Evolutionary conservation across 305 asterid genomes (phyloP).

Genomic region (Fraxinus dipetala): DNA sequence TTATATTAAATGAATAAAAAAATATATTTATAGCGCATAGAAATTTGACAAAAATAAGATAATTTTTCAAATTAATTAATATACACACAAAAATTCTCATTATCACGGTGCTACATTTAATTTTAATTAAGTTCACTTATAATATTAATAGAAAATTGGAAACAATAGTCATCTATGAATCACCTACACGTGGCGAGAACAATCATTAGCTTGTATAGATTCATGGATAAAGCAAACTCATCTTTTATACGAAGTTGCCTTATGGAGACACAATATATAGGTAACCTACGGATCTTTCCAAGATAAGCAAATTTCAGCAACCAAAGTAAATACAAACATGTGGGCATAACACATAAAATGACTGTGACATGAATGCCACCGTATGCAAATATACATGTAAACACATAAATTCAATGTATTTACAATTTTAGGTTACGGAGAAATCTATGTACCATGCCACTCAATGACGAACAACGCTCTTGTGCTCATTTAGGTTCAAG

Average conservation of each 20-base stretch:
- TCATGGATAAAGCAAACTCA: neutral
- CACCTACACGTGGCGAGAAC: neutral
- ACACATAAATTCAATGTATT: conserved; percentile 4
- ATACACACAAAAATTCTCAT: neutral
- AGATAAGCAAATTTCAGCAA: conserved; percentile 4
- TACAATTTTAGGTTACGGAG: neutral
- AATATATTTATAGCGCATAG: neutral
- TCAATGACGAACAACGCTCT: neutral
- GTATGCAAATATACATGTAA: neutral
- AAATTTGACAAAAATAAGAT: neutral
- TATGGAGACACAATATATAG: neutral
- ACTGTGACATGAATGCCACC: neutral
- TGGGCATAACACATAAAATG: conserved; percentile 12
- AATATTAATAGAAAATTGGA: neutral
- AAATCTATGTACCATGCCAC: neutral
- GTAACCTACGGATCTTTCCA: neutral
- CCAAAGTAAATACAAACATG: conserved; percentile 11
- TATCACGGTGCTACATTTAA: neutral
- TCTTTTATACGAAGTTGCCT: neutral
- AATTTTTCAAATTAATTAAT: neutral
- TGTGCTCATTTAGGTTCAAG: neutral
- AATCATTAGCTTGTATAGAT: neutral
- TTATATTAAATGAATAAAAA: neutral
- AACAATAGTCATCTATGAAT: conserved; percentile 6
- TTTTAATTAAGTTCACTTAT: neutral